A percentile compares a stretch with the other conserved stretches of the same genome.
These are phyloP conservation scores for Botrytis elliptica DNA, from an alignment of 2,329 filamentous ascomycete genomes.

Conservation along the genomic window DNA sequence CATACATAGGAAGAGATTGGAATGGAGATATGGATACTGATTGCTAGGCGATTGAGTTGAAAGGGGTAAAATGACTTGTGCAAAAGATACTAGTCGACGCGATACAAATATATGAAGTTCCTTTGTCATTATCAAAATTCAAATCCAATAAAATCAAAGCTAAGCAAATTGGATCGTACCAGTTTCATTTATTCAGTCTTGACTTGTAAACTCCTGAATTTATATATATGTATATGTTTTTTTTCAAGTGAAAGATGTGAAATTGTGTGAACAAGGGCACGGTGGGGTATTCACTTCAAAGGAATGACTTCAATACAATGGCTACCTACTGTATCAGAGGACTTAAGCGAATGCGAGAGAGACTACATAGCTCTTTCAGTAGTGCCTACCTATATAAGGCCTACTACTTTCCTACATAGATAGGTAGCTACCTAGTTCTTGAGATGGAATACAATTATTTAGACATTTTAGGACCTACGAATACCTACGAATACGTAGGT, in stretches of 20 bases:
- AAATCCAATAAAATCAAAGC: neutral
- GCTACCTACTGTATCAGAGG: too few species aligned
- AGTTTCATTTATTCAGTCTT: neutral
- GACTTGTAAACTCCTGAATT: neutral
- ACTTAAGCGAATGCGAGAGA: too few species aligned
- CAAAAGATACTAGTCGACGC: conserved; percentile 12
- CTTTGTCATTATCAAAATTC: conserved; percentile 14
- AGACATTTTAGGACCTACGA: too few species aligned
- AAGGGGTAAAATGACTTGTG: neutral
- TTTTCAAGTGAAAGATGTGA: neutral
- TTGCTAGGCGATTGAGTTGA: neutral
- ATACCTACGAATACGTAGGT: too few species aligned
- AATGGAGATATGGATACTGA: neutral
- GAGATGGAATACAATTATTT: too few species aligned
- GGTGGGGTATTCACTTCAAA: too few species aligned
- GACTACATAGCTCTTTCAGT: too few species aligned
- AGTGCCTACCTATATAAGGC: too few species aligned
- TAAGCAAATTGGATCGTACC: neutral
- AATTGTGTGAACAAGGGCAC: too few species aligned
- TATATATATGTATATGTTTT: neutral
- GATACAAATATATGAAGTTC: conserved; percentile 20
- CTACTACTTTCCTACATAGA: too few species aligned
- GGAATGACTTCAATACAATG: too few species aligned
- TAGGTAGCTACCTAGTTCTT: too few species aligned
- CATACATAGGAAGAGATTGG: conserved; percentile 5